Evolutionary conservation across 2,329 filamentous ascomycete species (phyloP).

Genomic region (Harringtonia aguacate): DNA sequence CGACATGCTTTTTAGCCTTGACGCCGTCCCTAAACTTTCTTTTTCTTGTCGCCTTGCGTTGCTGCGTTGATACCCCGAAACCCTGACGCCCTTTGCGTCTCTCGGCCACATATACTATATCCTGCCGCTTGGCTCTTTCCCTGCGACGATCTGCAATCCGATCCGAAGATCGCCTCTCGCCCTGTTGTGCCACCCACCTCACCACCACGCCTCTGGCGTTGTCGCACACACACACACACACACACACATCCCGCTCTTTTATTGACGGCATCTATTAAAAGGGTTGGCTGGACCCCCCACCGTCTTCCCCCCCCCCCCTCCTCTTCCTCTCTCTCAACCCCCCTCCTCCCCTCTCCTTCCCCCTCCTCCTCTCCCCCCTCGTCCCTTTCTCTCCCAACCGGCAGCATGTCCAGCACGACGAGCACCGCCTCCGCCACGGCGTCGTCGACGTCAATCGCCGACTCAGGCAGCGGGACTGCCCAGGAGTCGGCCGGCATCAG

Average conservation of each 20-base stretch:
- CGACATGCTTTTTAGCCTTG: too few species aligned
- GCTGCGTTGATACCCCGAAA: background rate
- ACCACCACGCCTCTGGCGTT: too few species aligned
- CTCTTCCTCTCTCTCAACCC: background rate
- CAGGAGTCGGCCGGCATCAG: conserved; percentile 29
- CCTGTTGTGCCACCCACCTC: too few species aligned
- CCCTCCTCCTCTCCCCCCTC: background rate
- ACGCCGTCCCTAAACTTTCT: too few species aligned
- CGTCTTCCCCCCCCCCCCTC: background rate
- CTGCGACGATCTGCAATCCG: too few species aligned
- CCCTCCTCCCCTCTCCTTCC: background rate
- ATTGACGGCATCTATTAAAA: background rate
- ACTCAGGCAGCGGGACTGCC: conserved; percentile 10
- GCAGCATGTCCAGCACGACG: conserved; percentile 7
- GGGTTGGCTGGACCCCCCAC: background rate
- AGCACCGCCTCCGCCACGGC: conserved; percentile 5
- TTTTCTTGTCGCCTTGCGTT: too few species aligned
- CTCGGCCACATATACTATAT: too few species aligned
- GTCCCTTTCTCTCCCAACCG: background rate
- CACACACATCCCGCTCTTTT: too few species aligned
- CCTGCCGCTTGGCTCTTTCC: too few species aligned
- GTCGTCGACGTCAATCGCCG: conserved; percentile 4
- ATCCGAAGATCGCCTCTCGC: too few species aligned
- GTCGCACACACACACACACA: too few species aligned
- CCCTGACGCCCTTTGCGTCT: too few species aligned